Conservation (phyloP, 257 asterid genomes). For the Gentiana dahurica region DNA sequence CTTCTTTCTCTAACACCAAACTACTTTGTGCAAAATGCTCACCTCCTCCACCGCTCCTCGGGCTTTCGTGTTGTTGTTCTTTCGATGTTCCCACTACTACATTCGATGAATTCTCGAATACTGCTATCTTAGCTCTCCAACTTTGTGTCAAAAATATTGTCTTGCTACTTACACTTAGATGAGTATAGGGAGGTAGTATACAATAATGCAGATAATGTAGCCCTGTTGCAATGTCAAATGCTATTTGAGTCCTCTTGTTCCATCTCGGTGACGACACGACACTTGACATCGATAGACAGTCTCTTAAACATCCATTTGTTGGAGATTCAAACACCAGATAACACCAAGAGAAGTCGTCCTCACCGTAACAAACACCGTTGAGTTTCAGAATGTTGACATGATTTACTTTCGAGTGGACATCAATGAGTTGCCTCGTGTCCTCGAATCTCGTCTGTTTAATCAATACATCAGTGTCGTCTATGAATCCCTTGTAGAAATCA, state of each 20-base stretch:
- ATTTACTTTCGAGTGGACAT: slow-evolving; percentile 57
- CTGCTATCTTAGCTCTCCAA: slow-evolving; percentile 63
- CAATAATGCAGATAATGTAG: slow-evolving; percentile 60
- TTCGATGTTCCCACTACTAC: slow-evolving; percentile 7
- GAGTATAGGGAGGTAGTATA: slow-evolving; percentile 39
- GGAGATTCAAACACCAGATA: slow-evolving; percentile 61
- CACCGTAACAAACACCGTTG: slow-evolving; percentile 51
- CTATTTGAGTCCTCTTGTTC: slow-evolving; percentile 51
- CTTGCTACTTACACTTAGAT: slow-evolving; percentile 26
- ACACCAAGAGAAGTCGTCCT: slow-evolving; percentile 25
- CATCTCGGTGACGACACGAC: slow-evolving; percentile 29
- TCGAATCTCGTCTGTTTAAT: slow-evolving; percentile 39
- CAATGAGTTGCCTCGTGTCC: slow-evolving; percentile 31
- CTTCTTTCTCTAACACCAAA: slow-evolving; percentile 27
- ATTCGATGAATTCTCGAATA: slow-evolving; percentile 17
- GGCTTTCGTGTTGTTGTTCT: slow-evolving; percentile 16
- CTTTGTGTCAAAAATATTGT: slow-evolving; percentile 37
- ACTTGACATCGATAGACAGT: slow-evolving; percentile 15
- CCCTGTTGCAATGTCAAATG: slow-evolving; percentile 58
- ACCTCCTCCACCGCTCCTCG: slow-evolving; percentile 7
- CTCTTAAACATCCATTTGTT: slow-evolving; percentile 48
- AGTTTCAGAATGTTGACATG: slow-evolving; percentile 64
- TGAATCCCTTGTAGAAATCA: slow-evolving; percentile 33
- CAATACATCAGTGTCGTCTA: slow-evolving; percentile 33
- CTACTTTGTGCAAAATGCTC: slow-evolving; percentile 15